Percentiles rank a stretch among this genome's conserved stretches.
Conservation (phyloP, 495 filamentous ascomycete genomes). For the Lentithecium fluviatile region DNA sequence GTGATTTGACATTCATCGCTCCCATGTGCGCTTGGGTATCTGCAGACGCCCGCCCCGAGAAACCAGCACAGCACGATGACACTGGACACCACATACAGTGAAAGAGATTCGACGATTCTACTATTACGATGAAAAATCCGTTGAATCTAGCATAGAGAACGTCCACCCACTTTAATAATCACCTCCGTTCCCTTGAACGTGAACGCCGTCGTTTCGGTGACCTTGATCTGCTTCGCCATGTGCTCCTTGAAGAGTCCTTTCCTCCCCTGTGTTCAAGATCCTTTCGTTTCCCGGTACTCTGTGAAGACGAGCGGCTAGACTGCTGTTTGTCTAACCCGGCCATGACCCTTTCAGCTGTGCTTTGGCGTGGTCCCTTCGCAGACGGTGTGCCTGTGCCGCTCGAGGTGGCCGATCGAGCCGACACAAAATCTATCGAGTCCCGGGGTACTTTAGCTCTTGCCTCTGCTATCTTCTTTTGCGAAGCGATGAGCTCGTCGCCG, state of each 20-base stretch:
- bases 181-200: constrained; percentile 1
- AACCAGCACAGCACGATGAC: too few relatives aligned
- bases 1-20: background rate
- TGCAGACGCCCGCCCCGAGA: too few relatives aligned
- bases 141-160: too few relatives aligned
- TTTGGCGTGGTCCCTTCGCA: constrained; percentile 39
- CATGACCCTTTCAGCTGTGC: constrained; percentile 46
- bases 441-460: constrained; percentile 54
- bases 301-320: constrained; percentile 1
- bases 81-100: too few relatives aligned
- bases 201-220: constrained; percentile 22
- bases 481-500: constrained; percentile 66
- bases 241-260: background rate
- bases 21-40: too few relatives aligned
- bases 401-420: constrained; percentile 41
- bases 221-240: constrained; percentile 19
- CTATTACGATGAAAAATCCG: too few relatives aligned
- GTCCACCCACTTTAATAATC: too few relatives aligned
- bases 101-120: too few relatives aligned
- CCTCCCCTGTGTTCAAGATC: constrained; percentile 22
- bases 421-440: constrained; percentile 75
- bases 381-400: constrained; percentile 32
- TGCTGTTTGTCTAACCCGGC: constrained; percentile 42
- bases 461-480: constrained; percentile 60
- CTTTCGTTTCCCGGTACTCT: constrained; percentile 10